Evolutionary conservation across 257 asterid genomes (phyloP), one percentile per base, ranked within the genome.

Genomic region (Avicennia marina): DNA sequence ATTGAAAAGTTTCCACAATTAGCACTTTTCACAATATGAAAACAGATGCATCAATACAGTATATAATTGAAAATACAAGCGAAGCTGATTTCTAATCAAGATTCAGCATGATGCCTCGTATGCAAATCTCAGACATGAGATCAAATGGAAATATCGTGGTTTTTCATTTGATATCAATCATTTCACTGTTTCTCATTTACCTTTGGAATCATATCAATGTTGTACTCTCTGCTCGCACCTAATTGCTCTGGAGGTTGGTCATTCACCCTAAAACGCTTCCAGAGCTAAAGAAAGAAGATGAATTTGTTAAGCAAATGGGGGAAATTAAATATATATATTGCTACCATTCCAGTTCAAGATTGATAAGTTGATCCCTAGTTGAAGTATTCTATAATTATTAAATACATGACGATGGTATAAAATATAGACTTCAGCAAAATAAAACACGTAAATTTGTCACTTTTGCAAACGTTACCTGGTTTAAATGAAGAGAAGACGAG

Each of bases 141-240:
- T n/a, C n/a, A n/a, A n/a, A n/a, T n/a, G 21, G 47, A 54, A 27
- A 15, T 7, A 16, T 38, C 41, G 16, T 41, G 17, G 2, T 5
- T n/a, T n/a, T n/a, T n/a, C n/a, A n/a, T n/a, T n/a, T n/a, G n/a
- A n/a, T n/a, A n/a, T n/a, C n/a, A n/a, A n/a, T n/a, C n/a, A n/a
- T n/a, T n/a, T n/a, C n/a, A n/a, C n/a, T n/a, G n/a, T n/a, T n/a
- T n/a, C 38, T 4, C 13, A 71, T 85, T 96, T 73, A 88, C 98
- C 95, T 88, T 91, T 33, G 96, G 98, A 63, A 88, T 81, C 98
- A 91, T 88, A 69, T 91, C 98, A 46, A 85, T 95, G 34, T 88
- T 91, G 95, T 88, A 91, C 53, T 91, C 98, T 65, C 88, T 79
- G 80, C 96, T 88, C 7, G 88, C 60, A 33, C 98, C 98, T 64